Conservation (phyloP, 768 basidiomycete genomes). For the Amanita pallidorosea region DNA sequence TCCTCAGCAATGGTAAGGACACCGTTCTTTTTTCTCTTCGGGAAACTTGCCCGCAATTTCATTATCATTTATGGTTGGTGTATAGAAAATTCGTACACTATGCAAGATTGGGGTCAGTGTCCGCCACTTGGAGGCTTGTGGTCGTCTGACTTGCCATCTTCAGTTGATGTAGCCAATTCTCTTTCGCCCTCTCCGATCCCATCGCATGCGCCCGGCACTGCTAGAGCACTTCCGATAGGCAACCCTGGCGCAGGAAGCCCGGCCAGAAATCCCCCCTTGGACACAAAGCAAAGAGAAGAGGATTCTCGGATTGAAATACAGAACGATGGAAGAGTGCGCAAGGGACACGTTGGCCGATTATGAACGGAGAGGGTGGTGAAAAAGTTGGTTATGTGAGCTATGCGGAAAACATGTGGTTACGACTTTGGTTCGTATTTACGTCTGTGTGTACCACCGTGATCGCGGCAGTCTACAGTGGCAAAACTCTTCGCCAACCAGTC, state of each 20-base stretch:
- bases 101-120: constrained; percentile 5
- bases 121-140: no score
- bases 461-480: no score
- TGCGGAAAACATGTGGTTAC: no score
- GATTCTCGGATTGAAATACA: neutral
- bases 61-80: neutral
- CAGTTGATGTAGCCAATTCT: constrained; percentile 3
- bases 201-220: no score
- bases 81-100: neutral
- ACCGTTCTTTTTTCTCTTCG: no score
- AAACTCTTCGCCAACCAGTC: no score
- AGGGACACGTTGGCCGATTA: constrained; percentile 2
- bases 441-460: no score
- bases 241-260: neutral
- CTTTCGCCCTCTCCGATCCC: constrained; percentile 1
- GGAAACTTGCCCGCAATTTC: neutral
- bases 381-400: no score
- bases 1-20: neutral
- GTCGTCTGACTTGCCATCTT: neutral
- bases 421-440: no score
- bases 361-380: constrained; percentile 3
- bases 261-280: neutral
- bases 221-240: neutral
- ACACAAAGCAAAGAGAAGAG: constrained; percentile 2
- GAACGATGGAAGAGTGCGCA: constrained; percentile 3